Evolutionary conservation across 257 asterid genomes (phyloP).

Genomic region (Hygrophila difformis): DNA sequence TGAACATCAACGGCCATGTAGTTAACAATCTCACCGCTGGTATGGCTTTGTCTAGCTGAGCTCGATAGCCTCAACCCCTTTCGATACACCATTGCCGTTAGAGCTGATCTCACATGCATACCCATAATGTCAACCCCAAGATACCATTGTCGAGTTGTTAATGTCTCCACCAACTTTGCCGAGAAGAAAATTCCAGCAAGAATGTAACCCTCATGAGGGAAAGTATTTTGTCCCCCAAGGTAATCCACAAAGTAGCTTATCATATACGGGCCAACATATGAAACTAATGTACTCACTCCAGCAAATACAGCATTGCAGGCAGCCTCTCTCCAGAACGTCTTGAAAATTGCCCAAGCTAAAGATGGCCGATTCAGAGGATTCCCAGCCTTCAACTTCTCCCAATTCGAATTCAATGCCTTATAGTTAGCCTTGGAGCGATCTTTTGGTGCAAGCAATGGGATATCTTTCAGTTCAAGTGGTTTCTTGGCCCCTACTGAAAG

Average conservation of each 20-base stretch:
- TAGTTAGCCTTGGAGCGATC: slow-evolving; percentile 88
- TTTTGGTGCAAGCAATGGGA: slow-evolving; percentile 70
- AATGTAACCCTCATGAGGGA: slow-evolving; percentile 63
- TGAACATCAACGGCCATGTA: slow-evolving; percentile 54
- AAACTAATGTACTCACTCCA: slow-evolving; percentile 64
- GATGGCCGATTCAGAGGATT: slow-evolving; percentile 52
- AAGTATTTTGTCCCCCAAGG: slow-evolving; percentile 56
- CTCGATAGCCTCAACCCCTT: slow-evolving; percentile 44
- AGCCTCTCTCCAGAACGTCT: slow-evolving; percentile 83
- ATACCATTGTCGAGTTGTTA: slow-evolving; percentile 80
- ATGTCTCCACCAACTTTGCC: slow-evolving; percentile 71
- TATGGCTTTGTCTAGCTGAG: slow-evolving; percentile 37
- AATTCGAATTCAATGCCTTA: slow-evolving; percentile 61
- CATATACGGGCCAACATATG: slow-evolving; percentile 86
- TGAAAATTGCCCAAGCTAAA: slow-evolving; percentile 82
- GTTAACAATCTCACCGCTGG: slow-evolving; percentile 48
- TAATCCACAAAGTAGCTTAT: slow-evolving; percentile 84
- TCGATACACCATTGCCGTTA: slow-evolving; percentile 85
- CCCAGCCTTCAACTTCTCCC: slow-evolving; percentile 76
- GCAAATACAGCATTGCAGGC: slow-evolving; percentile 77
- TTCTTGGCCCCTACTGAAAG: slow-evolving; percentile 87
- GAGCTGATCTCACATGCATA: slow-evolving; percentile 89
- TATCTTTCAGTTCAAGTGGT: slow-evolving; percentile 87
- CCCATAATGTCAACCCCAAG: slow-evolving; percentile 93
- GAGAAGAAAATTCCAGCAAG: slow-evolving; percentile 70